phyloP scores from a whole-genome alignment of 176 grass and related monocot genomes.

The Guadua angustifolia region DNA sequence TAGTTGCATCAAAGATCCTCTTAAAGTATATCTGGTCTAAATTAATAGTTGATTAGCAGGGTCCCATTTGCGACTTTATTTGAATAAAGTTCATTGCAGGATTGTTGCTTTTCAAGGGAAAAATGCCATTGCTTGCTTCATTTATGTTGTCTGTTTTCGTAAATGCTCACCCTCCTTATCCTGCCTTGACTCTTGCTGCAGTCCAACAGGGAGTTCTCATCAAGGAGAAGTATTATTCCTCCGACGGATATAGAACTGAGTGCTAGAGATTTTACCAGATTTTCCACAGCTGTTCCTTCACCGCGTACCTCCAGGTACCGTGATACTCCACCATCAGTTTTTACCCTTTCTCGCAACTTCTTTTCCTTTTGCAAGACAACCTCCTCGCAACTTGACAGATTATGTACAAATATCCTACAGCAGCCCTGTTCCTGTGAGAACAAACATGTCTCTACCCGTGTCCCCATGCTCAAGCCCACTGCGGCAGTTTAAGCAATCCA shows the following conservation, averaged over 20 bases:
- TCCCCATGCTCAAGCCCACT: slow-evolving; percentile 83
- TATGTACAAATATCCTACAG: slow-evolving; percentile 36
- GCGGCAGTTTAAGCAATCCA: slow-evolving; percentile 71
- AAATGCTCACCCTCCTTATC: slow-evolving; percentile 30
- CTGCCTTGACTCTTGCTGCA: slow-evolving; percentile 41
- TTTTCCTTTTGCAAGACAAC: neutral
- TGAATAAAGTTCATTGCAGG: neutral
- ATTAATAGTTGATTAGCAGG: neutral
- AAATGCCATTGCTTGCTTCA: slow-evolving; percentile 11
- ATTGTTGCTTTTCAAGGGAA: slow-evolving; percentile 2
- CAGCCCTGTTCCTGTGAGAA: slow-evolving; percentile 56
- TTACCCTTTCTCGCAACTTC: neutral
- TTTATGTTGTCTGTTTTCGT: slow-evolving; percentile 1
- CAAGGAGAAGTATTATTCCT: slow-evolving; percentile 67
- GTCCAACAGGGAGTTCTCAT: slow-evolving; percentile 59
- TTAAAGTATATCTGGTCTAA: neutral
- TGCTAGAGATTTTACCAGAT: slow-evolving; percentile 44
- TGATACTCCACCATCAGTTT: neutral
- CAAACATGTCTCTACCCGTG: slow-evolving; percentile 78
- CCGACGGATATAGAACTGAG: slow-evolving; percentile 20
- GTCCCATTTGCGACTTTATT: neutral
- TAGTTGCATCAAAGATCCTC: slow-evolving; percentile 12
- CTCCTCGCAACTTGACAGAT: slow-evolving; percentile 32
- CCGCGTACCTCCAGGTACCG: slow-evolving; percentile 52
- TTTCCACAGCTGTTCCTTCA: slow-evolving; percentile 59